Conservation (phyloP, 176 grass and related monocot species). For the Hordeum marinum region DNA sequence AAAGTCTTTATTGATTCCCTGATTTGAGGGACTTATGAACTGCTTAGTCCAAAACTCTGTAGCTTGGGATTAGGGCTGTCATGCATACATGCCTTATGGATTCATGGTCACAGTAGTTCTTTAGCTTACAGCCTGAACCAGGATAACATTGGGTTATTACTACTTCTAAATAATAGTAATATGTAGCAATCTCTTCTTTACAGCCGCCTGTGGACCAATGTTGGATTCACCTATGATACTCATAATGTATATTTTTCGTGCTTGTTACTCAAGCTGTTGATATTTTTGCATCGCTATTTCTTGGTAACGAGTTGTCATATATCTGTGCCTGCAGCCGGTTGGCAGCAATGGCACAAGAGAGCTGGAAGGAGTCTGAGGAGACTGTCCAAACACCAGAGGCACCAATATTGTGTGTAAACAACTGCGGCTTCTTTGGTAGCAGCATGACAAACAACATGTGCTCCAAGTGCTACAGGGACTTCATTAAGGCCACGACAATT, state of each 20-base stretch:
- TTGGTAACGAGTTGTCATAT: not conserved
- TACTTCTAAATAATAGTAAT: too few species aligned
- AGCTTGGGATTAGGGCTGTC: not conserved
- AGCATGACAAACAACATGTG: constrained; percentile 71
- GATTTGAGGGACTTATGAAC: not conserved
- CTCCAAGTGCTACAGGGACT: constrained; percentile 68
- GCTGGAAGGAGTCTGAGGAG: constrained; percentile 77
- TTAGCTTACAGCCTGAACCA: not conserved
- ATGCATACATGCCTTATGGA: not conserved
- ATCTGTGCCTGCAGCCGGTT: not conserved
- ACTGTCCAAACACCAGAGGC: constrained; percentile 54
- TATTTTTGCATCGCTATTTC: not conserved
- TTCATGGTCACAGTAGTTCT: not conserved
- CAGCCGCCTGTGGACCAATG: too few species aligned
- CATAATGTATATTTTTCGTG: not conserved
- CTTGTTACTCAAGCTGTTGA: not conserved
- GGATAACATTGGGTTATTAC: not conserved
- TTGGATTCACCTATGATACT: not conserved
- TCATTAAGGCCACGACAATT: constrained; percentile 28
- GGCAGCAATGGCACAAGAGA: constrained; percentile 72
- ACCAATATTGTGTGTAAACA: constrained; percentile 65
- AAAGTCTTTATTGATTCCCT: not conserved
- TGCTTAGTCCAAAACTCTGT: not conserved
- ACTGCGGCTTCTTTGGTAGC: constrained; percentile 84
- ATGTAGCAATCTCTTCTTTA: too few species aligned